Evolutionary conservation across 441 rosid genomes (phyloP).

Genomic region (Gossypium davidsonii): DNA sequence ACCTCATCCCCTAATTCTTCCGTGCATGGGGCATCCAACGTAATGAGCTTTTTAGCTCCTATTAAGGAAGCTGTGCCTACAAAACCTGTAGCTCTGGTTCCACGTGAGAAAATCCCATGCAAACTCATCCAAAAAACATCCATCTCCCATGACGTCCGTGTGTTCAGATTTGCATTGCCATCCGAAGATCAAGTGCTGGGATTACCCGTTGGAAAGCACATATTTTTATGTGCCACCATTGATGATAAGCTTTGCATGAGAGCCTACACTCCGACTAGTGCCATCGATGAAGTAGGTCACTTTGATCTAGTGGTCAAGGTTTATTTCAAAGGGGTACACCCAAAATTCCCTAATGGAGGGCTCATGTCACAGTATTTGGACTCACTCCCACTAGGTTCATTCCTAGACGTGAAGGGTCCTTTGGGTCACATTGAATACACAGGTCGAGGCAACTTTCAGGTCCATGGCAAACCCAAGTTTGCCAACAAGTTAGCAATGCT

Average conservation of each 20-base stretch:
- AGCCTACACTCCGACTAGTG: constrained; percentile 80
- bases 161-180: constrained; percentile 62
- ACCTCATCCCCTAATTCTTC: constrained; percentile 61
- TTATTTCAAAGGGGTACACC: constrained; percentile 69
- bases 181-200: constrained; percentile 62
- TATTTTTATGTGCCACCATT: constrained; percentile 57
- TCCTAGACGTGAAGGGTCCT: constrained; percentile 73
- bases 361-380: constrained; percentile 69
- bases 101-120: constrained; percentile 70
- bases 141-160: constrained; percentile 64
- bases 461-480: constrained; percentile 62
- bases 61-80: constrained; percentile 21
- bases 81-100: constrained; percentile 50
- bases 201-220: constrained; percentile 77
- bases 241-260: constrained; percentile 68
- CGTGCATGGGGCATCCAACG: constrained; percentile 48
- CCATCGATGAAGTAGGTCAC: constrained; percentile 52
- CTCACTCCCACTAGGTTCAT: constrained; percentile 48
- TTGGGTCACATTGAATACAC: constrained; percentile 73
- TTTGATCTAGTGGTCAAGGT: constrained; percentile 74
- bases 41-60: neutral
- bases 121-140: constrained; percentile 55
- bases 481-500: constrained; percentile 78
- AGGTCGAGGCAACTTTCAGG: constrained; percentile 58
- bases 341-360: constrained; percentile 78